Percentiles rank a stretch among this genome's conserved stretches.
These are phyloP conservation scores for Fusarium algeriense DNA, from an alignment of 2,329 filamentous ascomycete species.

Conservation along the genomic window DNA sequence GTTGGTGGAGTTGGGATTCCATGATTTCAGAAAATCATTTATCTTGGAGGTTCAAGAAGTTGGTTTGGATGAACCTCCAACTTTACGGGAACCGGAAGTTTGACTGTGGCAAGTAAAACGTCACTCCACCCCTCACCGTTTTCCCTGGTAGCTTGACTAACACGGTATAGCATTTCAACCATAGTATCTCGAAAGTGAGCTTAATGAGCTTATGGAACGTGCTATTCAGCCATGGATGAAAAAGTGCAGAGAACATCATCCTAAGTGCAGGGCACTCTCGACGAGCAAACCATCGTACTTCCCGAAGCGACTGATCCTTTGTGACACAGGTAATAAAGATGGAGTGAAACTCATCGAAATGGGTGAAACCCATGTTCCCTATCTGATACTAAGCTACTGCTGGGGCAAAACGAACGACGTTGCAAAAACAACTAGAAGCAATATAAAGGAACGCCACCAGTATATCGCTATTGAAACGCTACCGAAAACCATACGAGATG, in stretches of 20 bases:
- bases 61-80: no score
- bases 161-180: no score
- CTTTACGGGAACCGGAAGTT: no score
- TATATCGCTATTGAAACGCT: not conserved
- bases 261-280: not conserved
- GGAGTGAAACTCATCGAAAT: not conserved
- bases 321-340: not conserved
- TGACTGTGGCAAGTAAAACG: no score
- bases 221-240: not conserved
- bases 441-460: not conserved
- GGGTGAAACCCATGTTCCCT: not conserved
- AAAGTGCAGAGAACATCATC: not conserved
- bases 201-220: not conserved
- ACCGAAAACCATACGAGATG: not conserved
- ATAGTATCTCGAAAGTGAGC: not conserved
- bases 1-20: no score
- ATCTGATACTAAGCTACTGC: slow-evolving; percentile 1
- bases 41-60: no score
- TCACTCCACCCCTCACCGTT: no score
- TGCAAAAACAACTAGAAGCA: not conserved
- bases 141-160: no score
- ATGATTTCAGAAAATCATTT: no score
- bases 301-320: not conserved
- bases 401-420: not conserved
- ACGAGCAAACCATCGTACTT: not conserved